A percentile compares a stretch with the other conserved stretches of the same genome.
These are phyloP conservation scores for Gilbertella persicaria DNA, from an alignment of 371 early-diverging fungal species.

Conservation along the genomic window DNA sequence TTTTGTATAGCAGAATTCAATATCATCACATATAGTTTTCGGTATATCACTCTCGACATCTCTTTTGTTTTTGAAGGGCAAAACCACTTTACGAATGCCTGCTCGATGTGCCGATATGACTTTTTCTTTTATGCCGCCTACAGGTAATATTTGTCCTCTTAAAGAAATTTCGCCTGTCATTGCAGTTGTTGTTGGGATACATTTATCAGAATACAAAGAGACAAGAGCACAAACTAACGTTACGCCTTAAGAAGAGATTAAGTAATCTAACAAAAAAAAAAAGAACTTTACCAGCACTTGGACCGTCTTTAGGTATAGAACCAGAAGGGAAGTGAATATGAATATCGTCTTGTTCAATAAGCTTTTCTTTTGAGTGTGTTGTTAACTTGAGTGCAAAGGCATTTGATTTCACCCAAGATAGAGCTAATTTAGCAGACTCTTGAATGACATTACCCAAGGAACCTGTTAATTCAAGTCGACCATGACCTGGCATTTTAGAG, in stretches of 20 bases:
- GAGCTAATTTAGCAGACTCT: slow-evolving; percentile 80
- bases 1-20: slow-evolving; percentile 69
- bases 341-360: slow-evolving; percentile 52
- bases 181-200: slow-evolving; percentile 58
- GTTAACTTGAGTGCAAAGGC: slow-evolving; percentile 57
- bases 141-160: slow-evolving; percentile 78
- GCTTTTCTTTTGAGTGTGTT: slow-evolving; percentile 38
- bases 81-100: slow-evolving; percentile 62
- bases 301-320: slow-evolving; percentile 85
- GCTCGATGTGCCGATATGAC: slow-evolving; percentile 81
- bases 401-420: slow-evolving; percentile 81
- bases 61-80: slow-evolving; percentile 55
- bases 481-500: slow-evolving; percentile 74
- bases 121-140: slow-evolving; percentile 90
- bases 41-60: slow-evolving; percentile 68
- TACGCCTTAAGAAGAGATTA: slow-evolving; percentile 49
- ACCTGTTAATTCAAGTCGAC: slow-evolving; percentile 73
- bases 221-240: slow-evolving; percentile 78
- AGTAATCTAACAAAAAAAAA: slow-evolving; percentile 27
- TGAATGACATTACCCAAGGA: slow-evolving; percentile 86
- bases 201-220: slow-evolving; percentile 65
- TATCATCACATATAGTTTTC: slow-evolving; percentile 56
- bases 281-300: slow-evolving; percentile 43
- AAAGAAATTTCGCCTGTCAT: slow-evolving; percentile 90
- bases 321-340: slow-evolving; percentile 88